Base-by-base conservation (phyloP, 1,139 yeast genomes). In the Geotrichum macrosporum region DNA sequence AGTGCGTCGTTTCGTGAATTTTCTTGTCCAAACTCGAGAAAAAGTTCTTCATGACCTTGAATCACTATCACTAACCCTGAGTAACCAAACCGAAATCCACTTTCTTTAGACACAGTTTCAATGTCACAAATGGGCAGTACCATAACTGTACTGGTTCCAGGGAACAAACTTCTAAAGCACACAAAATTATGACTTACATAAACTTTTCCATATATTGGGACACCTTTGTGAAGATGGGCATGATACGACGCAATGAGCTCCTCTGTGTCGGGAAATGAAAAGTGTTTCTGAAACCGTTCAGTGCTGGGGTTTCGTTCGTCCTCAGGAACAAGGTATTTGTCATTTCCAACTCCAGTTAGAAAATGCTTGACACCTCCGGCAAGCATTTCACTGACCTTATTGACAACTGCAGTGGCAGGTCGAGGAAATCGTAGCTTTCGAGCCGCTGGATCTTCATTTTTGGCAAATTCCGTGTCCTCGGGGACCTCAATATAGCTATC, bases 151-250 rank as follows among this genome's bases (percentile, higher is more conserved):
- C 77, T 75, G 0, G 84, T 75, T 0, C 95, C 95, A 0, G 94
- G 94, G 4, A 87, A 61, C 40, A 86, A 69, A 45, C 95, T 82
- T 51, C 94, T 71, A 64, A 84, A 89, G 54, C 96, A 88, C 16
- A 89, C 61, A 52, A 74, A 78, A 30, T 72, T 72, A 21, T 74
- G 71, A 1, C 95, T 84, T 15, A 89, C 60, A 58, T 87, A 87
- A 2, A 89, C 60, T 60, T 85, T 85, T 2, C 97, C 97, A 64
- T 84, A 85, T 4, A 82, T 70, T 0, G 96, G 95, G 13, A 85
- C 66, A 2, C 84, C 76, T 53, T 84, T 76, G 52, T 77, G 80
- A 24, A 88, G 64, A 63, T 86, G 85, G 5, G 84, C 75, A 58
- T 77, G 81, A 59, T 85, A 88, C 1, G 87, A 73, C 0, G 95